A percentile compares a stretch with the other conserved stretches of the same genome.
Conservation (phyloP, 495 filamentous ascomycete species). For the Trichoderma gamsii region DNA sequence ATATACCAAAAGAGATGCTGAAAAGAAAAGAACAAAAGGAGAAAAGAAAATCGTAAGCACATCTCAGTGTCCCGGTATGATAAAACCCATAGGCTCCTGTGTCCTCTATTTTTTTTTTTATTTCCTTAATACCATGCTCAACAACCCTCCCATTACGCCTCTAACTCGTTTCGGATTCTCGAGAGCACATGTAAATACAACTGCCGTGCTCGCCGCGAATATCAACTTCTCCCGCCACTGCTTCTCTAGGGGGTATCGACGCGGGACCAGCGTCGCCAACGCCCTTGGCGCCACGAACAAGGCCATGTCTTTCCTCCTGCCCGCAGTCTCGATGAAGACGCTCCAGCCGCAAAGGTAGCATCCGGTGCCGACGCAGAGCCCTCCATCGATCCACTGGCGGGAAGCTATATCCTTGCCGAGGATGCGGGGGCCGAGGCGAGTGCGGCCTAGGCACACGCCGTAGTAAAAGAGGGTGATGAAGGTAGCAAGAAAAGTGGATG, state of each 20-base stretch:
- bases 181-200: conserved; percentile 64
- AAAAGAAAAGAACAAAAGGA: background rate
- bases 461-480: conserved; percentile 87
- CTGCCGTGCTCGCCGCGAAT: conserved; percentile 68
- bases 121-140: conserved; percentile 48
- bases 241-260: conserved; percentile 61
- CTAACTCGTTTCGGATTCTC: conserved; percentile 62
- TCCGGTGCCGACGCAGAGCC: conserved; percentile 67
- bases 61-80: background rate
- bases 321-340: conserved; percentile 64
- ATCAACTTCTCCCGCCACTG: conserved; percentile 69
- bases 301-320: conserved; percentile 68
- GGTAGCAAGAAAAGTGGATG: conserved; percentile 74
- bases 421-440: conserved; percentile 67
- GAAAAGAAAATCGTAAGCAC: background rate
- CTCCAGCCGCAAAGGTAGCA: conserved; percentile 83
- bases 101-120: background rate
- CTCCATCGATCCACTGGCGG: conserved; percentile 46
- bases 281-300: conserved; percentile 85
- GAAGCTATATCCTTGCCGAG: conserved; percentile 43
- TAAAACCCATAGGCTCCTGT: background rate
- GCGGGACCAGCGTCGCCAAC: conserved; percentile 67
- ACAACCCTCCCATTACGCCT: conserved; percentile 65
- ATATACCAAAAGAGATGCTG: background rate
- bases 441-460: conserved; percentile 75